phyloP scores from a whole-genome alignment of 2,329 filamentous ascomycete genomes.

The Colletotrichum costaricense region DNA sequence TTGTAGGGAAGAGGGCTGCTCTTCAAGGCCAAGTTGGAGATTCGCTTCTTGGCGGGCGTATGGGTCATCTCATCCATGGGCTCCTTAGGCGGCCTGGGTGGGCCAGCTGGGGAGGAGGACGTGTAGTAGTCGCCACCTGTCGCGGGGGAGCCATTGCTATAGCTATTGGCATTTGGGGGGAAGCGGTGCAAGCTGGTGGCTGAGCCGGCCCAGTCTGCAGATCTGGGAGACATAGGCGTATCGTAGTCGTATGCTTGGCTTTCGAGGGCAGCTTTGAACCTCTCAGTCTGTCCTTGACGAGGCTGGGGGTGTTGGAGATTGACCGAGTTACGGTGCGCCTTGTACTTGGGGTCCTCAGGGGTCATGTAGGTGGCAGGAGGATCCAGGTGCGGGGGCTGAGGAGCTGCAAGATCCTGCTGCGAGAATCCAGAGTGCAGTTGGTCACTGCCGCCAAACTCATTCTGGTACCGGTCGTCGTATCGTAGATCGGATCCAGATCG shows the following conservation, averaged over 20 bases:
- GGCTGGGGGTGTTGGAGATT: conserved; percentile 86
- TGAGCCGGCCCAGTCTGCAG: conserved; percentile 72
- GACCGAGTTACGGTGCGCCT: conserved; percentile 82
- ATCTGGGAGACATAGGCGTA: conserved; percentile 68
- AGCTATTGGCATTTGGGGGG: conserved; percentile 58
- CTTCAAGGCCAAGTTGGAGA: conserved; percentile 62
- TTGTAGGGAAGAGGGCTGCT: conserved; percentile 68
- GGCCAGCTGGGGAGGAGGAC: conserved; percentile 55
- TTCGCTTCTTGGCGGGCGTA: conserved; percentile 59
- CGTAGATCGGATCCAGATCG: conserved; percentile 82
- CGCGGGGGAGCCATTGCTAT: conserved; percentile 53
- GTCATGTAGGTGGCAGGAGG: conserved; percentile 66
- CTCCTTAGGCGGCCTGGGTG: conserved; percentile 73
- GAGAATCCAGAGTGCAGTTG: conserved; percentile 69
- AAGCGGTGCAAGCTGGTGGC: conserved; percentile 68
- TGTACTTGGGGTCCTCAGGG: conserved; percentile 80
- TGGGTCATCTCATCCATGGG: conserved; percentile 58
- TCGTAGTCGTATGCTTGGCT: conserved; percentile 77
- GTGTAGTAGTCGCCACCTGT: conserved; percentile 56
- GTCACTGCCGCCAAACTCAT: conserved; percentile 70
- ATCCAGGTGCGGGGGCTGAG: conserved; percentile 35
- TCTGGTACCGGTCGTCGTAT: conserved; percentile 70
- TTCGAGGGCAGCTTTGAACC: conserved; percentile 80
- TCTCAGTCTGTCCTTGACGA: conserved; percentile 77
- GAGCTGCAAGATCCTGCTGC: conserved; percentile 57